Conservation (phyloP, 192 early-diverging fungal species). For the Phycomyces blakesleeanus region DNA sequence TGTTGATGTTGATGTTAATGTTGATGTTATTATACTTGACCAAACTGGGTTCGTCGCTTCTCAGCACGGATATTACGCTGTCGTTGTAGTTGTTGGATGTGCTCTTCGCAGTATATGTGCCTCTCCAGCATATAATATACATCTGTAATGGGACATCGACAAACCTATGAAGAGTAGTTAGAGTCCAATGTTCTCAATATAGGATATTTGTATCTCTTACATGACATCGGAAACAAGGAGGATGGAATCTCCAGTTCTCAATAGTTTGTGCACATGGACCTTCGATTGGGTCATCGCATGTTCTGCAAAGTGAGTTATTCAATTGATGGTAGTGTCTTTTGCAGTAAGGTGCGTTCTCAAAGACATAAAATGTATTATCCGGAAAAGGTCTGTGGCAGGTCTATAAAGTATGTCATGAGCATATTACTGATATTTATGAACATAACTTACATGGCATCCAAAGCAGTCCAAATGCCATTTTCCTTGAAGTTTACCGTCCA, state of each 20-base stretch:
- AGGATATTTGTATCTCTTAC: constrained; percentile 23
- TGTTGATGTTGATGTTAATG: neutral
- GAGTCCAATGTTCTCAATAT: too few species aligned
- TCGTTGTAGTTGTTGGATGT: constrained; percentile 63
- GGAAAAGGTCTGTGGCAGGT: constrained; percentile 68
- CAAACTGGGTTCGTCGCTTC: constrained; percentile 55
- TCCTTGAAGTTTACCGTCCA: constrained; percentile 61
- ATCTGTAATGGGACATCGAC: constrained; percentile 54
- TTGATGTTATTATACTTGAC: constrained; percentile 14
- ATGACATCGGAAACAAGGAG: constrained; percentile 76
- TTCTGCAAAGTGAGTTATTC: constrained; percentile 79
- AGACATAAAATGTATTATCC: constrained; percentile 87
- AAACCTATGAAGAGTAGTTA: constrained; percentile 33
- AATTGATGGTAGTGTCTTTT: constrained; percentile 81
- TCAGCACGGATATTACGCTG: constrained; percentile 56
- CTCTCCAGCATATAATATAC: constrained; percentile 70
- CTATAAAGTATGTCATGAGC: constrained; percentile 10
- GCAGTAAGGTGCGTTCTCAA: constrained; percentile 80
- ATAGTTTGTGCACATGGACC: constrained; percentile 80
- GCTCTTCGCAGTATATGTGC: constrained; percentile 66
- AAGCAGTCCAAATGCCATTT: constrained; percentile 76
- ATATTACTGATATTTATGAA: neutral
- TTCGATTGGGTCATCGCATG: constrained; percentile 80
- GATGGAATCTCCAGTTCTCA: constrained; percentile 84
- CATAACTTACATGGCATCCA: constrained; percentile 49